Percentiles rank a stretch among this genome's conserved stretches.
Evolutionary conservation across 768 basidiomycete species (phyloP).

Genomic region (Rhodosporidiobolus odoratus): DNA sequence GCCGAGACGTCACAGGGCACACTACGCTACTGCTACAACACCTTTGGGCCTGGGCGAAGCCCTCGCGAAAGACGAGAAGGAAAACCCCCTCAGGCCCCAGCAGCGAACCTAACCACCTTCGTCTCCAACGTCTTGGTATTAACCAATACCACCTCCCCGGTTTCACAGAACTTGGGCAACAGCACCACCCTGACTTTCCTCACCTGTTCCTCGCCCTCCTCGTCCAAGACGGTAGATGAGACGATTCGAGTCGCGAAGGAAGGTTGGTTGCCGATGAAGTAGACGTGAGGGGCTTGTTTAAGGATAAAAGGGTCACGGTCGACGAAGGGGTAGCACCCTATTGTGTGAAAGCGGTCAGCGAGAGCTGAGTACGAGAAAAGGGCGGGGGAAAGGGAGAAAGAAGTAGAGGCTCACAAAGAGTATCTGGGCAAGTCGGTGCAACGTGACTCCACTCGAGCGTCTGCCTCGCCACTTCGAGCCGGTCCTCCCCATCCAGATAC

Average conservation of each 20-base stretch:
- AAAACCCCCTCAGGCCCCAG: neutral
- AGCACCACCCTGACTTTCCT: constrained; percentile 61
- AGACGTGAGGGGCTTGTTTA: constrained; percentile 76
- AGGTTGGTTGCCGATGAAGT: constrained; percentile 86
- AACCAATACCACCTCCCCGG: constrained; percentile 70
- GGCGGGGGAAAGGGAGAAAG: neutral
- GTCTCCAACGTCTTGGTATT: constrained; percentile 72
- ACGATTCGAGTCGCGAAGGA: constrained; percentile 71
- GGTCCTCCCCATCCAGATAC: constrained; percentile 66
- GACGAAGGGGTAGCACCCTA: constrained; percentile 89
- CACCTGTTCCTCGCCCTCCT: constrained; percentile 7
- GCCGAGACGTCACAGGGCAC: neutral
- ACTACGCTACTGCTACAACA: neutral
- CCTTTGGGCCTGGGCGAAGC: neutral
- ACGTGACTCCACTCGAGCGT: constrained; percentile 91
- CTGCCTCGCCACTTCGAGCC: constrained; percentile 65
- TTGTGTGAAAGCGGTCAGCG: neutral
- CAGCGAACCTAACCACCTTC: constrained; percentile 44
- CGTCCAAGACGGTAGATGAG: constrained; percentile 46
- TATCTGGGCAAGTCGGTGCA: constrained; percentile 98
- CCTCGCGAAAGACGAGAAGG: neutral
- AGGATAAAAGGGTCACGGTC: constrained; percentile 84
- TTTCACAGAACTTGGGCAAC: constrained; percentile 71
- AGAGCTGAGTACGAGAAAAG: neutral
- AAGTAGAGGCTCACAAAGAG: constrained; percentile 56